A percentile compares a stretch with the other conserved stretches of the same genome.
These are phyloP conservation scores for Porodaedalea pini DNA, from an alignment of 1,284 basidiomycete genomes.

Conservation along the genomic window DNA sequence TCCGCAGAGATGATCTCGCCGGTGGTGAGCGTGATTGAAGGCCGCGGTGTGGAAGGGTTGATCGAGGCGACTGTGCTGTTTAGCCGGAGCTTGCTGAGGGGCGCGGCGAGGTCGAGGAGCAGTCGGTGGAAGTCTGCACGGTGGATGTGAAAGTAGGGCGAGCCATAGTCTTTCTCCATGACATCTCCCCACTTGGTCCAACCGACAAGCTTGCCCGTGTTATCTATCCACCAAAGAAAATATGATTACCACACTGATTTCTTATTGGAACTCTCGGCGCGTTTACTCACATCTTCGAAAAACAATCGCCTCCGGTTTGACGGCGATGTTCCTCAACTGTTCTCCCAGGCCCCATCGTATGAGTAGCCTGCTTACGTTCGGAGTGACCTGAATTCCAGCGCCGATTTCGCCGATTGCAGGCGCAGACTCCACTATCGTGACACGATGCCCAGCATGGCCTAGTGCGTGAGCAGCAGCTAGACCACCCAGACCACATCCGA, in stretches of 20 bases:
- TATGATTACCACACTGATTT: neutral
- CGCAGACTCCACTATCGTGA: constrained; percentile 45
- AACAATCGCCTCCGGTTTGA: constrained; percentile 40
- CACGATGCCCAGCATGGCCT: constrained; percentile 42
- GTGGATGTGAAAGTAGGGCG: constrained; percentile 50
- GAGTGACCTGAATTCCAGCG: constrained; percentile 50
- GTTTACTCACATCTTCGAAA: constrained; percentile 35
- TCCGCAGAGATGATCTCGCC: constrained; percentile 43
- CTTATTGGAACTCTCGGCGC: neutral
- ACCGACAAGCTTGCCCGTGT: constrained; percentile 40
- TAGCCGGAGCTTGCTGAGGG: constrained; percentile 27
- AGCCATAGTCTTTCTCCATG: constrained; percentile 38
- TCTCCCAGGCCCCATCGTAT: constrained; percentile 41
- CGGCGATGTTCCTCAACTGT: constrained; percentile 34
- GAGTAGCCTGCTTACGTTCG: constrained; percentile 41
- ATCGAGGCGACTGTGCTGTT: constrained; percentile 33
- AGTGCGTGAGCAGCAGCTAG: constrained; percentile 44
- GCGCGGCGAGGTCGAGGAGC: constrained; percentile 26
- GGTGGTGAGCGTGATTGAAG: constrained; percentile 35
- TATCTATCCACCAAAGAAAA: constrained; percentile 25
- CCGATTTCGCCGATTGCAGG: constrained; percentile 43
- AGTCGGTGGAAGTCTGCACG: constrained; percentile 35
- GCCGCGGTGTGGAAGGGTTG: constrained; percentile 35
- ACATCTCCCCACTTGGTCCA: constrained; percentile 38
- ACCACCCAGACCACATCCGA: constrained; percentile 48